Evolutionary conservation across 805 yeast species (phyloP).

Genomic region (Metschnikowia continentalis): DNA sequence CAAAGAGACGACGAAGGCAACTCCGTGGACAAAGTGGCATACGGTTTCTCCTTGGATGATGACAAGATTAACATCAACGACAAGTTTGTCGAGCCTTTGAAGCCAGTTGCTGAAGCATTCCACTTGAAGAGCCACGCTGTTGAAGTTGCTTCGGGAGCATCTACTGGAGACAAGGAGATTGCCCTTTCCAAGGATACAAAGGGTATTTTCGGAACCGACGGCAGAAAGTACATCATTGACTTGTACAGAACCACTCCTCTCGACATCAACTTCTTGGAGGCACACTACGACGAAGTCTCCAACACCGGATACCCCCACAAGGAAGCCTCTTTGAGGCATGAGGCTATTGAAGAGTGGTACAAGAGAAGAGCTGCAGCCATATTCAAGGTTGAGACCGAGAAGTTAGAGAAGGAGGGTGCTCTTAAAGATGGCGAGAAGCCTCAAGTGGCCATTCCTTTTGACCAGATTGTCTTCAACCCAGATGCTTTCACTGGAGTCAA

Average conservation of each 20-base stretch:
- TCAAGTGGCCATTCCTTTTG: constrained; percentile 49
- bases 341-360: constrained; percentile 92
- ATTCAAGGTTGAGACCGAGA: constrained; percentile 47
- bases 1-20: constrained; percentile 19
- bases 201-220: constrained; percentile 83
- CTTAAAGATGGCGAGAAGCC: constrained; percentile 40
- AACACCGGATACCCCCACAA: constrained; percentile 73
- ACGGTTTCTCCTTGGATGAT: constrained; percentile 69
- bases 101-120: constrained; percentile 63
- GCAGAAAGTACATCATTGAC: constrained; percentile 79
- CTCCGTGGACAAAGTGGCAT: constrained; percentile 46
- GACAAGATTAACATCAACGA: constrained; percentile 46
- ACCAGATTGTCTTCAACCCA: constrained; percentile 65
- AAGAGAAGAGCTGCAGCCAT: constrained; percentile 55
- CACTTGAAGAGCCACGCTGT: constrained; percentile 72
- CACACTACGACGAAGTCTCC: constrained; percentile 35
- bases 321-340: constrained; percentile 74
- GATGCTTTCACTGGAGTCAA: constrained; percentile 58
- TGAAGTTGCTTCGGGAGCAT: constrained; percentile 42
- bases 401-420: constrained; percentile 35
- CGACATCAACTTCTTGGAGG: constrained; percentile 72
- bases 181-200: constrained; percentile 75
- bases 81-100: constrained; percentile 53
- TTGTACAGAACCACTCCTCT: constrained; percentile 79
- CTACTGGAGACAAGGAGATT: constrained; percentile 39